Base-by-base conservation (phyloP, 2,329 filamentous ascomycete species). In the Paracamarosporium sp. region DNA sequence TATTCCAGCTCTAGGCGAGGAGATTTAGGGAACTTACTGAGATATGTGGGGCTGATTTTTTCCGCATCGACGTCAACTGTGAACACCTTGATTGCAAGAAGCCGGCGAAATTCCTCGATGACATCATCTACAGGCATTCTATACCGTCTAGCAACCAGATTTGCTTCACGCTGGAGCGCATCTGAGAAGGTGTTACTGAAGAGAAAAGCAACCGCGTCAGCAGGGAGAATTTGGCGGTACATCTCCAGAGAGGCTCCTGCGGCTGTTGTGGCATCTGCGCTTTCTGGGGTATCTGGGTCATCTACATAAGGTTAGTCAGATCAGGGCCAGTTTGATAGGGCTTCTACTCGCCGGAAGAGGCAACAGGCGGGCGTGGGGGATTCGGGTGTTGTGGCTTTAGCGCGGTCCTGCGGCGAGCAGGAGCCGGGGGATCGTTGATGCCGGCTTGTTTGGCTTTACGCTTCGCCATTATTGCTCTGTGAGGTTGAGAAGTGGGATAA, bases 71-170 rank as follows among this genome's bases (percentile, higher is more conserved):
- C 20, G 22, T 53, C 30, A 30, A 28, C 17, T 3, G 30, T 20
- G 13, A 53, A 46, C 28, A 46, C 30, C 28, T 53, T 53, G 51
- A 53, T 36, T n/a, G 30, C 3, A 46, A 53, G 30, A 1, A 53
- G 30, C 11, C 51, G 20, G 2, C 41, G 41, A 24, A 53, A 46
- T 17, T 53, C 51, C 25, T 53, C 30, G 5, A 53, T 28, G 12
- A 22, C 40, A 31, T 22, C 1, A 15, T 45, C 9, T 9, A 4
- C 41, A 12, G 24, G n/a, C 3, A 45, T 25, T 3, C 24, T 12
- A 17, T 17, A 3, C 4, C 5, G 11, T 3, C 15, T 3, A 36
- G 35, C 2, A 12, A n/a, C 4, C 4, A 3, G n/a, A 8, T 13
- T 7, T 17, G 35, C 13, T 15, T 36, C 35, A 17, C 15, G 7